phyloP scores from a whole-genome alignment of 2,329 filamentous ascomycete genomes.

The Plenodomus lindquistii region DNA sequence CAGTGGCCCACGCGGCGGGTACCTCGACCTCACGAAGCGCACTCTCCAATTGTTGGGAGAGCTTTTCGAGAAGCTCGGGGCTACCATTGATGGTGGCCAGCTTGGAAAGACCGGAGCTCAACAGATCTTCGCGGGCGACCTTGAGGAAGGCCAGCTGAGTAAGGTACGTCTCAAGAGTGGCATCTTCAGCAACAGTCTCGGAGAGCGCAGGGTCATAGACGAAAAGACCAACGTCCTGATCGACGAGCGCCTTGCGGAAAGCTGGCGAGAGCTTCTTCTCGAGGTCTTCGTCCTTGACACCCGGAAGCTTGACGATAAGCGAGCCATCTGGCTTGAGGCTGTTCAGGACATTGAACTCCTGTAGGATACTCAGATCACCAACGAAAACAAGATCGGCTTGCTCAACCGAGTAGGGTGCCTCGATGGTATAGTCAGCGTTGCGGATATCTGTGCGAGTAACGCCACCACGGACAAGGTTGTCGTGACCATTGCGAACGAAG shows the following conservation, averaged over 20 bases:
- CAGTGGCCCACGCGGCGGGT: slow-evolving; percentile 77
- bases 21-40: slow-evolving; percentile 74
- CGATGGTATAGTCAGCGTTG: slow-evolving; percentile 78
- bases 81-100: slow-evolving; percentile 64
- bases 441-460: slow-evolving; percentile 83
- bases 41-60: slow-evolving; percentile 64
- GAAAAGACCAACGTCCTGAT: slow-evolving; percentile 72
- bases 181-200: slow-evolving; percentile 68
- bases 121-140: slow-evolving; percentile 69
- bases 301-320: slow-evolving; percentile 74
- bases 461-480: slow-evolving; percentile 73
- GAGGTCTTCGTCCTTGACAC: slow-evolving; percentile 82
- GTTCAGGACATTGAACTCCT: slow-evolving; percentile 73
- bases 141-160: slow-evolving; percentile 83
- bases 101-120: slow-evolving; percentile 67
- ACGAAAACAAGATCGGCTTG: slow-evolving; percentile 80
- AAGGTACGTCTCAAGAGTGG: slow-evolving; percentile 65
- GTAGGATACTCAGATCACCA: slow-evolving; percentile 77
- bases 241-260: slow-evolving; percentile 71
- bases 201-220: slow-evolving; percentile 73
- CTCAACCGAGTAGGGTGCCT: slow-evolving; percentile 80
- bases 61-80: slow-evolving; percentile 64
- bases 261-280: slow-evolving; percentile 80
- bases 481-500: slow-evolving; percentile 61
- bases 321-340: slow-evolving; percentile 72